A percentile compares a stretch with the other conserved stretches of the same genome.
These are phyloP conservation scores for Sphaerobolus stellatus DNA, from an alignment of 1,284 basidiomycete genomes.

Conservation along the genomic window DNA sequence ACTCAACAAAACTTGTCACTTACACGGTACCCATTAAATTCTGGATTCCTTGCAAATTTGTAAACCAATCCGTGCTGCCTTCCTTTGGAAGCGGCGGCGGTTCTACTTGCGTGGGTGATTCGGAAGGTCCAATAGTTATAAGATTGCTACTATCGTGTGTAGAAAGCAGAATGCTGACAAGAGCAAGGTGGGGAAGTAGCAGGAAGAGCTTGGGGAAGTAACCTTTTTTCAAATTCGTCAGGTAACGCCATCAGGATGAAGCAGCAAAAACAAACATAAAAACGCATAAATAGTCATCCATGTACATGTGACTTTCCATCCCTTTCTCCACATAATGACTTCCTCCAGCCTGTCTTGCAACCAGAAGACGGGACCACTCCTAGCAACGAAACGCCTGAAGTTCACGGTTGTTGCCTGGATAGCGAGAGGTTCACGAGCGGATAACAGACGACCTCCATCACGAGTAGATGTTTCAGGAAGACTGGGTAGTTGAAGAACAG, in stretches of 20 bases:
- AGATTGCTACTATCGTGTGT: conserved; percentile 46
- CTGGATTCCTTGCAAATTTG: conserved; percentile 75
- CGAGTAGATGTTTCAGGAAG: conserved; percentile 14
- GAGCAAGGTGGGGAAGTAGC: conserved; percentile 56
- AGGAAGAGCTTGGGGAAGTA: conserved; percentile 65
- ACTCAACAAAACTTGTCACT: conserved; percentile 23
- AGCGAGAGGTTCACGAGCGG: conserved; percentile 62
- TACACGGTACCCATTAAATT: conserved; percentile 78
- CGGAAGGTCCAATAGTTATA: conserved; percentile 16
- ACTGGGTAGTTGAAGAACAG: conserved; percentile 3
- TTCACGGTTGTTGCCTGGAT: conserved; percentile 70
- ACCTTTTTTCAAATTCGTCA: conserved; percentile 39
- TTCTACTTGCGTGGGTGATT: conserved; percentile 14
- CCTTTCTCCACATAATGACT: conserved; percentile 68
- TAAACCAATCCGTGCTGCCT: conserved; percentile 68
- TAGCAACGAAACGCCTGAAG: conserved; percentile 69
- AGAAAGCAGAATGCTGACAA: conserved; percentile 57
- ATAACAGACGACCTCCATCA: conserved; percentile 32
- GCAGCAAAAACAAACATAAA: conserved; percentile 51
- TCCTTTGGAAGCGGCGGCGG: conserved; percentile 41
- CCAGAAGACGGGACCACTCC: conserved; percentile 72
- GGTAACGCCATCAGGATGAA: not conserved
- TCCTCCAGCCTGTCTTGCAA: conserved; percentile 75
- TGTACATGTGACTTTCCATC: conserved; percentile 60
- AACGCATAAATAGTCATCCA: conserved; percentile 72